Evolutionary conservation across 257 asterid genomes (phyloP), one percentile per base, ranked within the genome.

Genomic region (Paraleonurus japonicus): DNA sequence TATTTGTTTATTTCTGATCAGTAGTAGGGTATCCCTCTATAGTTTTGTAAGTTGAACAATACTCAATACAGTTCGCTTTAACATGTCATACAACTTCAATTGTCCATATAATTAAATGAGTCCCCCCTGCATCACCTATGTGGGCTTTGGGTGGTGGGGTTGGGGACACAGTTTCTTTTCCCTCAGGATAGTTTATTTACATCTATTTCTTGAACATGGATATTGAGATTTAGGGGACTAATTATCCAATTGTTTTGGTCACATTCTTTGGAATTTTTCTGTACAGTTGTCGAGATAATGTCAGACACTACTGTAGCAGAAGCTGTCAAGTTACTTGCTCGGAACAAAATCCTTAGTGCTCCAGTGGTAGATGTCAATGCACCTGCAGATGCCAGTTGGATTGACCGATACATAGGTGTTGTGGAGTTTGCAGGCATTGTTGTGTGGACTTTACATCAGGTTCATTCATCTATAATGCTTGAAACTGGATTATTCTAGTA

Each of bases 381-480:
- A n/a, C 83, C 98, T 0, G 97, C 87, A 24, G 99, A 95, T 78
- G 95, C 99, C 11, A 89, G 90, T 66, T 95, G 99, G 99, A 89
- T 95, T 27, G 99, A 95, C 70, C 84, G 98, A 79, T 95, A 95
- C 82, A 76, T 95, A 1, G 99, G 99, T 58, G 80, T 95, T 19
- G 96, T 88, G 24, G 99, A 95, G 75, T 95, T 92, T 77, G 99
- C 99, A 0, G 99, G 99, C 79, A 95, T 95, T 73, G 99, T 87
- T 19, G 99, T 95, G 0, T 95, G 96, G 96, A 95, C 90, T 62
- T 85, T 95, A 16, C 97, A 92, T 75, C 99, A 92, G 99, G 99
- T 92, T 53, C 37, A 64, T 54, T 50, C 66, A 7, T 61, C 65
- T 63, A 24, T 4, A 50, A 33, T 70, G 35, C 72, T 53, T 17